phyloP scores from a whole-genome alignment of 192 early-diverging fungal species.

The Rhizophagus sp. region DNA sequence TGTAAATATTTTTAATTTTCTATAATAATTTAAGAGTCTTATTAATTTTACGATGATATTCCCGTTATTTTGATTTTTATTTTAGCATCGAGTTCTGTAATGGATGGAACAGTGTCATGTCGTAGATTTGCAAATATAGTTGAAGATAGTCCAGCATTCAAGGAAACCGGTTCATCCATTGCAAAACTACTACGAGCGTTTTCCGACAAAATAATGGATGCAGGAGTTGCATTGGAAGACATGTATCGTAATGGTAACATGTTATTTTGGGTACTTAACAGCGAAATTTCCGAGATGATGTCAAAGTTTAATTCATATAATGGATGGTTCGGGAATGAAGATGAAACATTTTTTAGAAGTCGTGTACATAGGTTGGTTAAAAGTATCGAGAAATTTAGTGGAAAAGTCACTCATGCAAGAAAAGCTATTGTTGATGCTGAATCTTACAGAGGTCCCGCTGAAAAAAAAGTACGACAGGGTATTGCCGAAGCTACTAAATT shows the following conservation, averaged over 20 bases:
- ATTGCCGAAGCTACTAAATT: not conserved
- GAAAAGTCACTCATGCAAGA: not conserved
- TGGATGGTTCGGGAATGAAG: not conserved
- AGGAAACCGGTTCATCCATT: not conserved
- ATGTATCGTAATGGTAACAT: constrained; percentile 10
- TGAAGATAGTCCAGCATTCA: constrained; percentile 13
- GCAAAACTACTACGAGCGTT: not conserved
- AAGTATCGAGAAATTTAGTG: not conserved
- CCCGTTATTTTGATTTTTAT: not conserved
- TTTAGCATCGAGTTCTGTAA: not conserved
- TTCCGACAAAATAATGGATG: constrained; percentile 2
- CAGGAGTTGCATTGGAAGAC: constrained; percentile 9
- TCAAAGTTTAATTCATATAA: constrained; percentile 1
- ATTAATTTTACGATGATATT: not conserved
- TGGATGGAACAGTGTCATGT: constrained; percentile 4
- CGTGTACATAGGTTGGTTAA: not conserved
- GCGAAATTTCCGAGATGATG: not conserved
- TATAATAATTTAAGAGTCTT: not conserved
- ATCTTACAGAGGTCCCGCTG: not conserved
- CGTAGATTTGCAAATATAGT: constrained; percentile 15
- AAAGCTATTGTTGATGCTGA: not conserved
- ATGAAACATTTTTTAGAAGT: not conserved
- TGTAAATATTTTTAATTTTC: not conserved
- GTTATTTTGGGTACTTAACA: not conserved
- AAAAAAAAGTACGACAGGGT: not conserved